Evolutionary conservation across 192 early-diverging fungal genomes (phyloP), one percentile per base, ranked within the genome.

Genomic region (Backusella sp.): DNA sequence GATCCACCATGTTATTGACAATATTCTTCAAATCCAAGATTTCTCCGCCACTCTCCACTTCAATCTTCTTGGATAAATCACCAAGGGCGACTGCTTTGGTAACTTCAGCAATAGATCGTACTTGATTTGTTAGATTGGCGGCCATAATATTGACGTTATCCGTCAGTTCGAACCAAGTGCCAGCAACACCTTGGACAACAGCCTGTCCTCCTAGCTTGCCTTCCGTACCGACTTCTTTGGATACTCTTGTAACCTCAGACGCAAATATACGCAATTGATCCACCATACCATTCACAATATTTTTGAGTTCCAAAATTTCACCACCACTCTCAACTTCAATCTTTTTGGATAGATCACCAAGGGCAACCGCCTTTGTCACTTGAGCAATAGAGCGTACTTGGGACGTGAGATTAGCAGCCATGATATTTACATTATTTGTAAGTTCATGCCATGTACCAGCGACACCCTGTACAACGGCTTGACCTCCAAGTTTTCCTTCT

Each of bases 211-310:
- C 92, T 19, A 93, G 80, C 23, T 82, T 82, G 5, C 92, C 92
- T 67, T 90, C 86, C 0, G 86, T 85, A 21, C 91, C 92, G 53
- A 92, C 91, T 75, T 91, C 91, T 70, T 84, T 83, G 0, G 90
- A 86, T 1, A 93, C 92, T 32, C 88, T 84, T 11, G 88, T 87
- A 7, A 93, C 88, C 73, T 91, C 89, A 1, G 80, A 76, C 0
- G 89, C 84, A 76, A 90, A 88, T 0, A 81, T 82, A 3, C 80
- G 79, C 66, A 88, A 80, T 70, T 83, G 78, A 32, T 84, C 84
- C 26, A 90, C 88, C 88, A 94, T 90, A 19, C 78, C 83, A 77
- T 94, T 94, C 53, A 94, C 88, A 1, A 89, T 92, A 30, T 86
- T 79, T 72, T 94, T 94, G 0, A 94, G 75, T 35, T 88, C 90